Conservation (phyloP, 2,329 filamentous ascomycete genomes). For the Chaetomium globosum region DNA sequence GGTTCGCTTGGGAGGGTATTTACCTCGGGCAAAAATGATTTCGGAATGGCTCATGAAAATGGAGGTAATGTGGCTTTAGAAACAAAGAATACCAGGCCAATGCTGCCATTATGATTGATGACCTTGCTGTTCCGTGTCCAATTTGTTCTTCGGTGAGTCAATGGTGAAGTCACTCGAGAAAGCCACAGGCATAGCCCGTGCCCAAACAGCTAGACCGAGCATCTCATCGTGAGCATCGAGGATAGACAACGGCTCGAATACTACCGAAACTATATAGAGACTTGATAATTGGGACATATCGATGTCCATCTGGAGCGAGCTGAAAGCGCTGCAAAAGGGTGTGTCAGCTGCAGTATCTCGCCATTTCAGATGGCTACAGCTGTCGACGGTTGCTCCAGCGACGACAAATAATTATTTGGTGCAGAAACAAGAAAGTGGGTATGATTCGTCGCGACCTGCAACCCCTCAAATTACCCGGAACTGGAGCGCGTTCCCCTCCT, state of each 20-base stretch:
- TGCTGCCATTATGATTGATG: conserved; percentile 14
- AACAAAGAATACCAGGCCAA: conserved; percentile 34
- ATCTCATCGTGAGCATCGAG: neutral
- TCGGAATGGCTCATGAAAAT: conserved; percentile 36
- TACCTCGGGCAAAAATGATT: conserved; percentile 32
- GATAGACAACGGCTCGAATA: too few species aligned
- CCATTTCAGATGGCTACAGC: conserved; percentile 15
- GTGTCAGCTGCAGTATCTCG: neutral
- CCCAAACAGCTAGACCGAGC: neutral
- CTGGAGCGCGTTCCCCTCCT: conserved; percentile 1
- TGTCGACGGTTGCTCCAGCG: conserved; percentile 33
- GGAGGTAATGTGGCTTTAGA: conserved; percentile 32
- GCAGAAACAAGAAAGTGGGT: conserved; percentile 23
- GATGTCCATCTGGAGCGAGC: neutral
- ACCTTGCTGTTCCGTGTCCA: neutral
- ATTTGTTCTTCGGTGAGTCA: neutral
- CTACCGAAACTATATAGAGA: too few species aligned
- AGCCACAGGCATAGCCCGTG: neutral
- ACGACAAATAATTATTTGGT: conserved; percentile 24
- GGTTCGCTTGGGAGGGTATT: conserved; percentile 24
- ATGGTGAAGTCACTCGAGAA: neutral
- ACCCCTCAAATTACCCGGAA: conserved; percentile 18
- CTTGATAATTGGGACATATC: too few species aligned
- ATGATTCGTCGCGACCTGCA: conserved; percentile 19
- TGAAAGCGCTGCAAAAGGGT: neutral